phyloP scores from a whole-genome alignment of 495 filamentous ascomycete genomes.

The Penicillium pulvis region DNA sequence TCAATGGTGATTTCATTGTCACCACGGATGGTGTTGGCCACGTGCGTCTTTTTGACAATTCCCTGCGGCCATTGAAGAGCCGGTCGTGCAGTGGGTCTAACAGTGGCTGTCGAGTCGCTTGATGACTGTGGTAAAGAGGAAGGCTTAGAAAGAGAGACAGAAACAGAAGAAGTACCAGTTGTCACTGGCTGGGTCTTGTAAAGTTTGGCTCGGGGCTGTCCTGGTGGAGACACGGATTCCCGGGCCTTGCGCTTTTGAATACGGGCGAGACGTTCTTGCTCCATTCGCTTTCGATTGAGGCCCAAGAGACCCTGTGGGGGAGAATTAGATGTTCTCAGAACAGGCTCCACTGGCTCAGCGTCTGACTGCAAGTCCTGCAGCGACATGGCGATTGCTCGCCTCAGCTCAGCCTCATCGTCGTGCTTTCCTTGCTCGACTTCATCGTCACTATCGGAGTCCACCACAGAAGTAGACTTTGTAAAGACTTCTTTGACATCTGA shows the following conservation, averaged over 20 bases:
- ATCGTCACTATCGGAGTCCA: constrained; percentile 39
- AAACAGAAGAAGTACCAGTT: not conserved
- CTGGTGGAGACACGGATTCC: not conserved
- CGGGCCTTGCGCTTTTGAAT: constrained; percentile 26
- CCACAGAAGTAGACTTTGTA: constrained; percentile 38
- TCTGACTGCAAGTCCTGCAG: constrained; percentile 27
- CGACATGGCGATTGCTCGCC: constrained; percentile 56
- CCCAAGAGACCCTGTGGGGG: constrained; percentile 41
- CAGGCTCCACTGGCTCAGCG: not conserved
- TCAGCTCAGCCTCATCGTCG: constrained; percentile 49
- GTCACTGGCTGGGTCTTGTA: not conserved
- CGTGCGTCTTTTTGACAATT: constrained; percentile 82
- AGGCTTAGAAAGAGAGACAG: not conserved
- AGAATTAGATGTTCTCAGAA: not conserved
- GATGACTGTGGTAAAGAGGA: not conserved
- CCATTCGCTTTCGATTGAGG: constrained; percentile 80
- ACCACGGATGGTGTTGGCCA: constrained; percentile 51
- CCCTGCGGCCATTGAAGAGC: constrained; percentile 67
- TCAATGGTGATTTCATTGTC: constrained; percentile 85
- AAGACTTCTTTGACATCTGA: constrained; percentile 29
- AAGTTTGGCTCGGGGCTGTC: constrained; percentile 10
- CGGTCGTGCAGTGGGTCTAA: constrained; percentile 25
- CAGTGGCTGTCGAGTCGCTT: not conserved
- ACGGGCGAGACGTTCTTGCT: constrained; percentile 78
- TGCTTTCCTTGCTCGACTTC: constrained; percentile 19